phyloP scores from a whole-genome alignment of 768 basidiomycete species.

The Boletus sp. region DNA sequence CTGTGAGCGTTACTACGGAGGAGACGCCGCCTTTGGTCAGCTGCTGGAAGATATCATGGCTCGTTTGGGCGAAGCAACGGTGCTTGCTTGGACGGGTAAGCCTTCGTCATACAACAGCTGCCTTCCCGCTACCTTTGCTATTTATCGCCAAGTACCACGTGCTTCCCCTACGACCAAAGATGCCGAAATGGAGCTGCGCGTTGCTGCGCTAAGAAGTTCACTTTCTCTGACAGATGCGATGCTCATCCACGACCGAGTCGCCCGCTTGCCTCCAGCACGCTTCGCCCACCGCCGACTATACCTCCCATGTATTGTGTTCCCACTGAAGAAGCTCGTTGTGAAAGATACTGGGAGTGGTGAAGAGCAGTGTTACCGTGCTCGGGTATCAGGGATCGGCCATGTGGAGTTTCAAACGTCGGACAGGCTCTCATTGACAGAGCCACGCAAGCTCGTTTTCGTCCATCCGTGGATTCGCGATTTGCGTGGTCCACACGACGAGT shows the following conservation, averaged over 20 bases:
- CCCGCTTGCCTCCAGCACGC: not conserved
- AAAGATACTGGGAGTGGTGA: not conserved
- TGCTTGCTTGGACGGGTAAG: too few relatives aligned
- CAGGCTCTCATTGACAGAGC: not conserved
- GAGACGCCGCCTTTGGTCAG: constrained; percentile 7
- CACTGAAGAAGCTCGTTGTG: not conserved
- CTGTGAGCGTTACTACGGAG: constrained; percentile 9
- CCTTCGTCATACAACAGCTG: constrained; percentile 16
- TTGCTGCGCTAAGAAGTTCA: not conserved
- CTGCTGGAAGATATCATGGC: constrained; percentile 13
- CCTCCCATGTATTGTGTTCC: constrained; percentile 13
- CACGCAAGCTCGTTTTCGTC: constrained; percentile 4
- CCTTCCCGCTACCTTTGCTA: not conserved
- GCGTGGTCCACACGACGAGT: not conserved
- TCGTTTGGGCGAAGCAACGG: constrained; percentile 7
- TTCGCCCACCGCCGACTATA: constrained; percentile 2
- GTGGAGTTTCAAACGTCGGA: constrained; percentile 3
- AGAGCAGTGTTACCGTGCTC: constrained; percentile 1
- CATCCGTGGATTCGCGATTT: constrained; percentile 16
- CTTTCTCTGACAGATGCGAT: not conserved
- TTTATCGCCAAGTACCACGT: not conserved
- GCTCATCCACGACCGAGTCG: not conserved
- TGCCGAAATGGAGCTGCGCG: not conserved
- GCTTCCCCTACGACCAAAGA: not conserved
- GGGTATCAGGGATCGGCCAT: constrained; percentile 2